Percentiles rank a stretch among this genome's conserved stretches.
These are phyloP conservation scores for Plasmodium coatneyi DNA, from an alignment of 169 alveolate genomes.

Conservation along the genomic window DNA sequence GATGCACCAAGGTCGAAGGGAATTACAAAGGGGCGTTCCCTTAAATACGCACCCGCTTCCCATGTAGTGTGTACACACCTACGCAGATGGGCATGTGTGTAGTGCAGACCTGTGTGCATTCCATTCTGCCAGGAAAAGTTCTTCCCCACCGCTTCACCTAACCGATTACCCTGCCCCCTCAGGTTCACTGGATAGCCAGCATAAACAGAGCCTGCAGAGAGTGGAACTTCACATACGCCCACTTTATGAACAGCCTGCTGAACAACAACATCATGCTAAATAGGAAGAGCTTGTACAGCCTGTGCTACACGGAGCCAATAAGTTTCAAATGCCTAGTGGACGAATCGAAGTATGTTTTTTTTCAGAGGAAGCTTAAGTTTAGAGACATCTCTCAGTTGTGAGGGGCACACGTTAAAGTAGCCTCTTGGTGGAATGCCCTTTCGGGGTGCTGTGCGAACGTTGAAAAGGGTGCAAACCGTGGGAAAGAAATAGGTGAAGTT, in stretches of 20 bases:
- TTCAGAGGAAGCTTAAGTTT: slow-evolving; percentile 74
- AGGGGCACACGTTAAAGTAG: neutral
- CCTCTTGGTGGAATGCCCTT: neutral
- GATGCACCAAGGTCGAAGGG: neutral
- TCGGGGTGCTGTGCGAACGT: neutral
- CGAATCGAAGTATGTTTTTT: slow-evolving; percentile 81
- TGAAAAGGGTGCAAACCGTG: neutral
- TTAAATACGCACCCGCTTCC: neutral
- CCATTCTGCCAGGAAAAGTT: neutral
- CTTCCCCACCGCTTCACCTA: neutral
- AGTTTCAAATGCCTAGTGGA: slow-evolving; percentile 83
- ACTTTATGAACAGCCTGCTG: slow-evolving; percentile 79
- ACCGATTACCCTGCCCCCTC: neutral
- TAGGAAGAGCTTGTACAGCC: slow-evolving; percentile 80
- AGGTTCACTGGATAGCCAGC: slow-evolving; percentile 86
- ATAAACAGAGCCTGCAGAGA: slow-evolving; percentile 85
- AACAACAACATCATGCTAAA: slow-evolving; percentile 77
- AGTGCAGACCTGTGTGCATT: neutral
- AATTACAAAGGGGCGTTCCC: neutral
- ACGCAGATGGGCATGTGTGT: slow-evolving; percentile 7
- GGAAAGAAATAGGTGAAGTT: neutral
- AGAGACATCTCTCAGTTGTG: slow-evolving; percentile 76
- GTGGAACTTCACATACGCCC: slow-evolving; percentile 83
- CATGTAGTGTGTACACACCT: neutral
- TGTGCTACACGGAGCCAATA: slow-evolving; percentile 83